A percentile compares a stretch with the other conserved stretches of the same genome.
Conservation (phyloP, 371 early-diverging fungal species). For the Rhizopus microsporus region DNA sequence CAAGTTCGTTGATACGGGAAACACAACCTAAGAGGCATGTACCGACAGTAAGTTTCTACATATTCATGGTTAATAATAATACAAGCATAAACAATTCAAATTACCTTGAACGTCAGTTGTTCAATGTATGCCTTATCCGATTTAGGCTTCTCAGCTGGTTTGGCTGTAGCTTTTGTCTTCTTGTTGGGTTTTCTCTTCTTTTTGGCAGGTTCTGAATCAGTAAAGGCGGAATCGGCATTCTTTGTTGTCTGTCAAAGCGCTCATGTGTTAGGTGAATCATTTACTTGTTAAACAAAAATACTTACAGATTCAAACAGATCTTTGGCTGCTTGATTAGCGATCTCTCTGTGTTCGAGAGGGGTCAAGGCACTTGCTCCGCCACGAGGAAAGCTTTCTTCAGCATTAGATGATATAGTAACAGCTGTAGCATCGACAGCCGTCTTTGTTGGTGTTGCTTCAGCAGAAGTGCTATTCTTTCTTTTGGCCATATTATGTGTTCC, state of each 20-base stretch:
- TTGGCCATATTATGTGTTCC: constrained; percentile 13
- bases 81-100: neutral
- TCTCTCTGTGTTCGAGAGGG: constrained; percentile 81
- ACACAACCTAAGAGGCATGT: constrained; percentile 78
- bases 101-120: constrained; percentile 62
- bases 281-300: neutral
- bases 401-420: constrained; percentile 22
- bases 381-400: constrained; percentile 71
- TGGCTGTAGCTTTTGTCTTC: constrained; percentile 22
- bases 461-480: constrained; percentile 17
- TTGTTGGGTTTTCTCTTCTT: constrained; percentile 56
- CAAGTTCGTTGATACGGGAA: constrained; percentile 77
- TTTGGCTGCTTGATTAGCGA: constrained; percentile 70
- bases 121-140: constrained; percentile 54
- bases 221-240: constrained; percentile 11
- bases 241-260: constrained; percentile 2
- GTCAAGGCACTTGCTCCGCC: constrained; percentile 82
- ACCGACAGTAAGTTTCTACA: constrained; percentile 61
- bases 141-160: constrained; percentile 33
- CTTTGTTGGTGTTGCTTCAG: neutral
- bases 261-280: constrained; percentile 4
- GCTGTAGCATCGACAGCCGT: constrained; percentile 23
- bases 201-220: constrained; percentile 45
- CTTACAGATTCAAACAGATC: constrained; percentile 55
- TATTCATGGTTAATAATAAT: neutral